Conservation (phyloP, 306 rosid species). For the Trifolium repens region DNA sequence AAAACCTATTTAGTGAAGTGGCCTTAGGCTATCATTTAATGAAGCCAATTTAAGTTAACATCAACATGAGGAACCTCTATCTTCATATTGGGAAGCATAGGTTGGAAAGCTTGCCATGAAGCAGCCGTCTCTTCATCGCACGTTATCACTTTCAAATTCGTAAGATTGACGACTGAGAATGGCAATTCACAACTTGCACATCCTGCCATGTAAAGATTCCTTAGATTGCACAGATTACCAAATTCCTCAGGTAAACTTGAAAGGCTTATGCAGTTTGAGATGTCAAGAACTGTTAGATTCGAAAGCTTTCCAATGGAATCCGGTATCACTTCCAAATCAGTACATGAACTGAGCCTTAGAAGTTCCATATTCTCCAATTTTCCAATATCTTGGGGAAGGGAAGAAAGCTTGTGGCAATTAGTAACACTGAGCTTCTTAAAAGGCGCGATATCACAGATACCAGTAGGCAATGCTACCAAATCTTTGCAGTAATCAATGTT, state of each 20-base stretch:
- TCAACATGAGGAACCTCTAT: slow-evolving; percentile 49
- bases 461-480: slow-evolving; percentile 39
- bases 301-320: slow-evolving; percentile 46
- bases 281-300: slow-evolving; percentile 50
- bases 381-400: slow-evolving; percentile 45
- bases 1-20: too few relatives aligned
- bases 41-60: slow-evolving; percentile 67
- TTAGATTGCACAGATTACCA: slow-evolving; percentile 49
- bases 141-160: slow-evolving; percentile 41
- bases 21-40: neutral
- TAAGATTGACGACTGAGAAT: slow-evolving; percentile 43
- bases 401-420: slow-evolving; percentile 45
- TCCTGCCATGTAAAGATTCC: slow-evolving; percentile 49
- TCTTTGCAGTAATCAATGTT: slow-evolving; percentile 53
- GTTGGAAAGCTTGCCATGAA: slow-evolving; percentile 44
- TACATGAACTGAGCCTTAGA: slow-evolving; percentile 48
- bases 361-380: slow-evolving; percentile 38
- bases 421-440: slow-evolving; percentile 47
- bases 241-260: slow-evolving; percentile 51
- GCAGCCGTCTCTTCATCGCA: slow-evolving; percentile 65
- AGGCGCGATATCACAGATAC: slow-evolving; percentile 35
- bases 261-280: slow-evolving; percentile 63
- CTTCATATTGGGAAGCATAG: slow-evolving; percentile 34
- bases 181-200: slow-evolving; percentile 58
- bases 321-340: slow-evolving; percentile 46